Evolutionary conservation across 1,284 basidiomycete genomes (phyloP).

Genomic region (Sporisorium sorghi): DNA sequence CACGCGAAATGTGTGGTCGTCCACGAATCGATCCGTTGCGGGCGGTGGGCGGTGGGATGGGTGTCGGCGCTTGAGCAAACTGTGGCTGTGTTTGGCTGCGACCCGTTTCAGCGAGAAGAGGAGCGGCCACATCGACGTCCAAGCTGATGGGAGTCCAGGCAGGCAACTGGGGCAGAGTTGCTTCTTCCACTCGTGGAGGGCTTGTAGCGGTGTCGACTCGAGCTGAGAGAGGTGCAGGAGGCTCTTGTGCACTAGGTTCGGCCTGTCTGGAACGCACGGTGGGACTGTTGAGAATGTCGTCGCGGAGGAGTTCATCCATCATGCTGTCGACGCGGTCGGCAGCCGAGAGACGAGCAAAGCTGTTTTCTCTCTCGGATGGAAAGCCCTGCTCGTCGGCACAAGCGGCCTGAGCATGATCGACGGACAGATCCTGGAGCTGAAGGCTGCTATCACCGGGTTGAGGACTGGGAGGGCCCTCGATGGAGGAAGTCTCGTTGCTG

Average conservation of each 20-base stretch:
- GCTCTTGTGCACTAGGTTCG: background rate
- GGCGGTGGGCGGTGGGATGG: constrained; percentile 18
- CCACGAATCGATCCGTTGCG: constrained; percentile 27
- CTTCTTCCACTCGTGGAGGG: constrained; percentile 9
- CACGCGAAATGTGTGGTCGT: constrained; percentile 66
- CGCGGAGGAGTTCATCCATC: constrained; percentile 63
- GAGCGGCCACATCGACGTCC: constrained; percentile 25
- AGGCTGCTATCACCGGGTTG: constrained; percentile 10
- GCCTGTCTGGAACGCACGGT: constrained; percentile 21
- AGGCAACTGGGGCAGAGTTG: constrained; percentile 57
- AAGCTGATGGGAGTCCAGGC: constrained; percentile 63
- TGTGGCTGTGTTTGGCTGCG: constrained; percentile 32
- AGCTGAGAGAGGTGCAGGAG: constrained; percentile 16
- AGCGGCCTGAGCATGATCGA: constrained; percentile 27
- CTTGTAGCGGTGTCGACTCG: constrained; percentile 2
- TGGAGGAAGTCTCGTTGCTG: constrained; percentile 51
- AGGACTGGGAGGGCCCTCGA: constrained; percentile 54
- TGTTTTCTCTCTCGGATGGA: constrained; percentile 37
- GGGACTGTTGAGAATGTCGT: constrained; percentile 57
- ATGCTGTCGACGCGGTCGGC: constrained; percentile 62
- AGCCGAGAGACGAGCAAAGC: constrained; percentile 52
- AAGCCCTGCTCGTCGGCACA: constrained; percentile 21
- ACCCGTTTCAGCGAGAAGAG: constrained; percentile 21
- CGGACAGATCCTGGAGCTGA: constrained; percentile 28
- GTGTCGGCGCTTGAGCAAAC: constrained; percentile 1